These are phyloP conservation scores for Penicillium decumbens DNA, from an alignment of 2,329 filamentous ascomycete species.

Conservation along the genomic window DNA sequence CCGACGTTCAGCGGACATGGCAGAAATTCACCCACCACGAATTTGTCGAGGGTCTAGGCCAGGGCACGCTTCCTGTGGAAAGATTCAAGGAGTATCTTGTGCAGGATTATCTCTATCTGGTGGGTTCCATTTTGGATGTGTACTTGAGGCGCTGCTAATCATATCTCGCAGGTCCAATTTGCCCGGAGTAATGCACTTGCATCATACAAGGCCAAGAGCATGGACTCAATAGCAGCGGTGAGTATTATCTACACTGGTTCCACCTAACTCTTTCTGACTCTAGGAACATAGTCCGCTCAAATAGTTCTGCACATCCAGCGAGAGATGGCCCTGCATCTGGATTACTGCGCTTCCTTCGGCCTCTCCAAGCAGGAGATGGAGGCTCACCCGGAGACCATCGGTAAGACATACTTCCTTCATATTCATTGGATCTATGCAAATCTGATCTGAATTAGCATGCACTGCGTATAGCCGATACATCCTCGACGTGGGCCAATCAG, in stretches of 20 bases:
- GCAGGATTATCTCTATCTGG: slow-evolving; percentile 87
- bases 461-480: slow-evolving; percentile 82
- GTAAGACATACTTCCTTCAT: slow-evolving; percentile 38
- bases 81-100: slow-evolving; percentile 85
- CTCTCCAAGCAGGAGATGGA: slow-evolving; percentile 70
- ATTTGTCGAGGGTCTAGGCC: slow-evolving; percentile 72
- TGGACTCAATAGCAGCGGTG: slow-evolving; percentile 68
- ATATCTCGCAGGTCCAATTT: slow-evolving; percentile 65
- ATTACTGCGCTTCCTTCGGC: slow-evolving; percentile 77
- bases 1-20: slow-evolving; percentile 73
- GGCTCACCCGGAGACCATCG: slow-evolving; percentile 67
- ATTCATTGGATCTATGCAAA: background rate
- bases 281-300: slow-evolving; percentile 52
- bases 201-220: slow-evolving; percentile 73
- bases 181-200: slow-evolving; percentile 79
- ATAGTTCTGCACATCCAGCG: slow-evolving; percentile 72
- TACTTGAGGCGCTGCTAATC: background rate
- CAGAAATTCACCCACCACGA: slow-evolving; percentile 70
- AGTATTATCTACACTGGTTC: slow-evolving; percentile 21
- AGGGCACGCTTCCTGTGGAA: slow-evolving; percentile 67
- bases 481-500: slow-evolving; percentile 78
- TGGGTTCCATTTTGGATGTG: slow-evolving; percentile 38
- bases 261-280: background rate
- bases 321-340: slow-evolving; percentile 76
- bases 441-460: slow-evolving; percentile 51